Evolutionary conservation across 2,329 filamentous ascomycete species (phyloP).

Genomic region (Neofusicoccum kwambonambiense): DNA sequence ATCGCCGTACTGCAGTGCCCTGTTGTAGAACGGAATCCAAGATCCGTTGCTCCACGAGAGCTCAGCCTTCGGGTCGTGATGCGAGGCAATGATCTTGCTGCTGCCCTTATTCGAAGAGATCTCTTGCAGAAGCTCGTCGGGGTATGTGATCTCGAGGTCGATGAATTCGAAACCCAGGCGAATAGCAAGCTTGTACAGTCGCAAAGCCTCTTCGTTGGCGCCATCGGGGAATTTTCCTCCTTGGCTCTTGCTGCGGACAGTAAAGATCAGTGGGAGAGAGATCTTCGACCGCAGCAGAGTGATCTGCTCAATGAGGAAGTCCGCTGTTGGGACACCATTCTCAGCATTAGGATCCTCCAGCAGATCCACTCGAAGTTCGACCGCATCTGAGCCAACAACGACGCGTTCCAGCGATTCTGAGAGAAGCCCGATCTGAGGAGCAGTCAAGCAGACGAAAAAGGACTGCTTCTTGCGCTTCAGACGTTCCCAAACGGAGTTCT

Average conservation of each 20-base stretch:
- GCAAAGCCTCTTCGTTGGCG: conserved; percentile 66
- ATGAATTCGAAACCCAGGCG: conserved; percentile 88
- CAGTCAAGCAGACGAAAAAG: conserved; percentile 90
- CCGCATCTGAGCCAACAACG: conserved; percentile 83
- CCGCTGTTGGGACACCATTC: conserved; percentile 60
- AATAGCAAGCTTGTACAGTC: conserved; percentile 75
- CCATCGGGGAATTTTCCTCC: conserved; percentile 85
- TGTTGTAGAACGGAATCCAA: conserved; percentile 89
- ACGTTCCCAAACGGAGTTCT: conserved; percentile 52
- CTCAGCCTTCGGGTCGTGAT: conserved; percentile 78
- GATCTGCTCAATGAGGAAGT: conserved; percentile 80
- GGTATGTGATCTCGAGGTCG: conserved; percentile 86
- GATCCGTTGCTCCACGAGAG: conserved; percentile 91
- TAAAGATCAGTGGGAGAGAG: conserved; percentile 84
- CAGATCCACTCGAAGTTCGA: conserved; percentile 91
- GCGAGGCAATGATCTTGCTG: conserved; percentile 88
- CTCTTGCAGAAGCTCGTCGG: conserved; percentile 69
- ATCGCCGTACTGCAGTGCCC: conserved; percentile 84
- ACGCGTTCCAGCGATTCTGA: conserved; percentile 67
- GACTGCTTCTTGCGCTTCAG: conserved; percentile 68
- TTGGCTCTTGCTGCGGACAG: conserved; percentile 79
- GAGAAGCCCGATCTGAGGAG: conserved; percentile 68
- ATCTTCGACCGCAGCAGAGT: conserved; percentile 72
- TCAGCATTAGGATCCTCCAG: conserved; percentile 67
- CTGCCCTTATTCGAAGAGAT: conserved; percentile 68